These are phyloP conservation scores for Sugiyamaella novakii DNA, from an alignment of 1,139 yeast genomes.

Conservation along the genomic window DNA sequence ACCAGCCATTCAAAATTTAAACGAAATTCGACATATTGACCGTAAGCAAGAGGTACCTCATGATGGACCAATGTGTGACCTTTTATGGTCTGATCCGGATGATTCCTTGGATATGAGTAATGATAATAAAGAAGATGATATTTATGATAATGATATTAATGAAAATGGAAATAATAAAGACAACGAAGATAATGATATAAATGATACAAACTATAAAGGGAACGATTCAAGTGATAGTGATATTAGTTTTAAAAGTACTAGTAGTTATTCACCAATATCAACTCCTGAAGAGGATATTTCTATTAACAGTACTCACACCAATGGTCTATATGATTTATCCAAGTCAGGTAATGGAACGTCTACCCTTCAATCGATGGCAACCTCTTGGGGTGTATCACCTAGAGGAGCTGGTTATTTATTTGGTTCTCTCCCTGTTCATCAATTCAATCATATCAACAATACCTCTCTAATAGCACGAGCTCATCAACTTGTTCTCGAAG, in stretches of 20 bases:
- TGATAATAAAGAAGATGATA: constrained; percentile 19
- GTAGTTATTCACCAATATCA: background rate
- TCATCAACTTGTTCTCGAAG: constrained; percentile 97
- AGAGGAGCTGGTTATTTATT: constrained; percentile 97
- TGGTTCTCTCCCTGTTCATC: constrained; percentile 79
- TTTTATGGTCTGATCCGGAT: constrained; percentile 97
- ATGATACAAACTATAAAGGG: background rate
- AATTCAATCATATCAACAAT: constrained; percentile 74
- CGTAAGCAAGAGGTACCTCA: constrained; percentile 96
- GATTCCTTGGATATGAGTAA: constrained; percentile 48
- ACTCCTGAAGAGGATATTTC: background rate
- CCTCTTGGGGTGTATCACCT: constrained; percentile 87
- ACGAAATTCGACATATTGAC: constrained; percentile 81
- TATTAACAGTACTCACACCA: background rate
- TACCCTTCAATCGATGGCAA: constrained; percentile 13
- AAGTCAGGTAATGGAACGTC: constrained; percentile 4
- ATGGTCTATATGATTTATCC: constrained; percentile 15
- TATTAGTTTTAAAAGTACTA: background rate
- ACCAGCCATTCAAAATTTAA: constrained; percentile 82
- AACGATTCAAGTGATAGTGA: background rate
- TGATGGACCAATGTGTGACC: constrained; percentile 98
- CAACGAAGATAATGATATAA: constrained; percentile 5
- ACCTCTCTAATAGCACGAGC: constrained; percentile 92
- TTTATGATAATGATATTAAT: constrained; percentile 13
- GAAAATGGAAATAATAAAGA: constrained; percentile 12